Evolutionary conservation across 2,329 filamentous ascomycete genomes (phyloP), one percentile per base, ranked within the genome.

Genomic region (Paramyrothecium roridum): DNA sequence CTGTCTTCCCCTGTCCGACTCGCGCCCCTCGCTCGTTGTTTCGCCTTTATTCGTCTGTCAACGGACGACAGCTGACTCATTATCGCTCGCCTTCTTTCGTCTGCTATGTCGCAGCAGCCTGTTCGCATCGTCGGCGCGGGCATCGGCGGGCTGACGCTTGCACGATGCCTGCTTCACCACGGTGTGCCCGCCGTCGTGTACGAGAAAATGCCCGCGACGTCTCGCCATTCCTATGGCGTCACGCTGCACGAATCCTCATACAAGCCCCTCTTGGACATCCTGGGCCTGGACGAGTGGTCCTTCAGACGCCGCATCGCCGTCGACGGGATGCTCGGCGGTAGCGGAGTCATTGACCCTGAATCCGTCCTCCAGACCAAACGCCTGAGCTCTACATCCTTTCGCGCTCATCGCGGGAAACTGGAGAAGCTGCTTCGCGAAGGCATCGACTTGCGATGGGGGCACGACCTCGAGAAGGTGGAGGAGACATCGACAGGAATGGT

Each of bases 381-480:
- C 3, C 3, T 48, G 7, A 20, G 10, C 45, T 48, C 50, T 2
- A 51, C 51, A 8, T 53, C 54, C 20, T 53, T 56, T 50, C 54
- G 54, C 10, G 54, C 51, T 10, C 23, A 56, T 50, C 54, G 54
- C 22, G 34, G 47, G 23, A 53, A 50, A 23, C 17, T 56, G 2
- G 54, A 56, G n/a, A 56, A 53, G n/a, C 33, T 56, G 19, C 54
- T 56, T 34, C 46, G 54, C 45, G 45, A 56, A 33, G 54, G 54
- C 47, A 30, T 56, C 16, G 50, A 56, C 48, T 17, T 56, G 34
- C 51, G 23, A 50, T 56, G 54, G 54, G 51, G 30, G 26, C 37
- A 56, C 21, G 6, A 30, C 40, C 12, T 55, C 17, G 49, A 56
- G 21, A 53, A 37, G 8, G 47, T 48, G 13, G 54, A 53, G 34